Evolutionary conservation across 768 basidiomycete species (phyloP), one percentile per base, ranked within the genome.

Genomic region (Boletus fagicola): DNA sequence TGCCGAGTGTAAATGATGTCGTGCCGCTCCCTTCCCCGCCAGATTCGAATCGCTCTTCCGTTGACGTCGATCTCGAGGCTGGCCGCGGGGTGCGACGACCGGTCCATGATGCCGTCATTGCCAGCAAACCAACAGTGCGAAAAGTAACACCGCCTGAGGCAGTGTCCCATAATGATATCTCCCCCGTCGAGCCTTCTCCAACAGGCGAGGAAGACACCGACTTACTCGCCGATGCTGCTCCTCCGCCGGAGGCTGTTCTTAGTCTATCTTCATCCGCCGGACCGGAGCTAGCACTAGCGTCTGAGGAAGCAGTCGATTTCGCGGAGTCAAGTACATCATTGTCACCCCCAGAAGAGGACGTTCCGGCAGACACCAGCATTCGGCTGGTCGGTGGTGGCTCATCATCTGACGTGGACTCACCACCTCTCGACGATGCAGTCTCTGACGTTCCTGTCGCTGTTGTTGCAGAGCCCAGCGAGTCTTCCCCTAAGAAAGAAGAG

Each of bases 1-100:
- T 92, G 20, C 90, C 90, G 1, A 88, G 83, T 18, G 75, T 78
- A 26, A 78, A 76, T 38, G 86, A 88, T 63, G 84, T 89, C 38
- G 72, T 76, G 22, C 58, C 78, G 24, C 66, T 74, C 15, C 75
- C 78, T 7, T 78, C 79, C 10, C 77, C 78, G 1, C 74, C 79
- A 7, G 77, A 78, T 48, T 80, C 81, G 18, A 72, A 69, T 11
- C 67, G 68, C 39, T 68, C 72, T 8, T 77, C 77, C 40, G 66
- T 79, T 26, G 72, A 72, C 26, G 46, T 63, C 8, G 71, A 73
- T 52, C 65, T 74, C n/a, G 72, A 74, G 47, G 64, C 74, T 45
- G 84, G 83, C 5, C 77, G 70, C 13, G 68, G 74, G 36, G 62
- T 79, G 69, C 75, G 74, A 40, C 77, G 77, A 57, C 67, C 53